Percentiles rank a stretch among this genome's conserved stretches.
Conservation (phyloP, 805 yeast genomes). For the Pichia rugopelliculosa region DNA sequence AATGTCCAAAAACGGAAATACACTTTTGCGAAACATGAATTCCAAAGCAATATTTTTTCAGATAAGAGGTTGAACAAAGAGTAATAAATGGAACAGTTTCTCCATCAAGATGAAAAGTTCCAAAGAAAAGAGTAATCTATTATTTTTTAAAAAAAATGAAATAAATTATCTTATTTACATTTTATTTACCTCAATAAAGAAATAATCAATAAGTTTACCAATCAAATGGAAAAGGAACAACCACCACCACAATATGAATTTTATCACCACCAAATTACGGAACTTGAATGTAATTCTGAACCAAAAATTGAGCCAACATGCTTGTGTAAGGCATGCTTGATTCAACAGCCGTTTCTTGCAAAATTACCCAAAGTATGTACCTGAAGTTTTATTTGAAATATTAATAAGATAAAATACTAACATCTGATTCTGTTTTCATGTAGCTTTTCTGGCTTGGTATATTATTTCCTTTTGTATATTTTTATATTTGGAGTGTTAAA, state of each 20-base stretch:
- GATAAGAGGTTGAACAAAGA: background rate
- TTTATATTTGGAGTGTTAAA: constrained; percentile 5
- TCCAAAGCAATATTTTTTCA: background rate
- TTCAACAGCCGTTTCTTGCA: constrained; percentile 4
- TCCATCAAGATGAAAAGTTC: background rate
- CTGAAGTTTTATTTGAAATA: background rate
- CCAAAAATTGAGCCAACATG: background rate
- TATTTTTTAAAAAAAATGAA: too few species aligned
- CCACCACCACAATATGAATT: background rate
- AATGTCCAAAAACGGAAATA: constrained; percentile 6
- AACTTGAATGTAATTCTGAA: background rate
- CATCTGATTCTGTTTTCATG: background rate
- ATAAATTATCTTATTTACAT: too few species aligned
- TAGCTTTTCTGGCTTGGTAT: constrained; percentile 11
- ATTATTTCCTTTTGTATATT: constrained; percentile 5
- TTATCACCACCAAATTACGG: background rate
- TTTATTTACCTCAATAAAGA: too few species aligned
- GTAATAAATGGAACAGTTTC: background rate
- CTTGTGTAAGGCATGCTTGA: constrained; percentile 6
- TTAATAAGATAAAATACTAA: constrained; percentile 1
- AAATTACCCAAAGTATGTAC: constrained; percentile 5
- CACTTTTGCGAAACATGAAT: constrained; percentile 6
- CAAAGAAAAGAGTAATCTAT: too few species aligned
- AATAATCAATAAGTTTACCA: too few species aligned
- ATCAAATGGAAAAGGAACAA: background rate